phyloP scores from a whole-genome alignment of 169 alveolate species.

The Eimeria maxima region DNA sequence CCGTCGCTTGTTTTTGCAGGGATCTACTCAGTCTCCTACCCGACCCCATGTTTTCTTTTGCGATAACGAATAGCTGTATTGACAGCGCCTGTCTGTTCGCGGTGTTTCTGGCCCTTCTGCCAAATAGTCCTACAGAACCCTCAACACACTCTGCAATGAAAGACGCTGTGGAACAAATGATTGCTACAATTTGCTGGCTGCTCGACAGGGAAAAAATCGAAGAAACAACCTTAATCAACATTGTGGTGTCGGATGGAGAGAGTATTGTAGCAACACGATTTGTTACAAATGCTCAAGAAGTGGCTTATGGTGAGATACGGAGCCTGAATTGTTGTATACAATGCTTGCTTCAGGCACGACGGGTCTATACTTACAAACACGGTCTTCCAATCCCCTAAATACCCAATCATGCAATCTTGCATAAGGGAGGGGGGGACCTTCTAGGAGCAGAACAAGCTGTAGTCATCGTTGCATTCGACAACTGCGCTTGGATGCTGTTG shows the following conservation, averaged over 20 bases:
- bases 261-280: slow-evolving; percentile 79
- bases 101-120: slow-evolving; percentile 76
- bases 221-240: slow-evolving; percentile 63
- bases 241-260: slow-evolving; percentile 80
- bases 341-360: neutral
- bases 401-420: no score
- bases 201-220: slow-evolving; percentile 63
- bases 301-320: slow-evolving; percentile 51
- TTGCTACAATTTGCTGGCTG: slow-evolving; percentile 71
- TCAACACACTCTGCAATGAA: slow-evolving; percentile 70
- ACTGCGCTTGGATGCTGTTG: neutral
- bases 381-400: neutral
- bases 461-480: neutral
- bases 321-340: neutral
- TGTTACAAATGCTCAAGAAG: slow-evolving; percentile 74
- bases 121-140: slow-evolving; percentile 69
- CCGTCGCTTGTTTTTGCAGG: slow-evolving; percentile 43
- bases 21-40: slow-evolving; percentile 71
- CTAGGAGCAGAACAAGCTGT: neutral
- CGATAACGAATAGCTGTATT: slow-evolving; percentile 79
- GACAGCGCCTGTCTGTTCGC: slow-evolving; percentile 82
- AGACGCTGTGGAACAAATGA: slow-evolving; percentile 76
- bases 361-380: neutral
- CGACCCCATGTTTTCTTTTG: slow-evolving; percentile 69
- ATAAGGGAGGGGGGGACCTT: no score